phyloP scores from a whole-genome alignment of 176 grass and related monocot species.

The Cenchrus purpureus region DNA sequence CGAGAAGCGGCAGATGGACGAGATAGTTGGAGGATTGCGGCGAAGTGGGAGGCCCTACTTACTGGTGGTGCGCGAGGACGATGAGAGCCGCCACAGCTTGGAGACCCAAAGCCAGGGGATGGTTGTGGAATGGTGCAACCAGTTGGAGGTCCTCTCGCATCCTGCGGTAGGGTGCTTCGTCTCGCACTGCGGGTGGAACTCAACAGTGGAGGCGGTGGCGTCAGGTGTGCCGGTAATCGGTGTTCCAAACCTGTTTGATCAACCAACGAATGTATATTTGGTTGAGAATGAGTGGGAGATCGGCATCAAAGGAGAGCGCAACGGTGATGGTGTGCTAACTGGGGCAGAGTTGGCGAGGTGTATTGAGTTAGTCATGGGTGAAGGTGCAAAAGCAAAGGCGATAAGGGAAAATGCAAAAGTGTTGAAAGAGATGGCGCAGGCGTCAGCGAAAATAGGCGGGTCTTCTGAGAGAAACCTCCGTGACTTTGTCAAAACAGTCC shows the following conservation, averaged over 20 bases:
- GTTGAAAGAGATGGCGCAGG: constrained; percentile 28
- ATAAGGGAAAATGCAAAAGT: constrained; percentile 17
- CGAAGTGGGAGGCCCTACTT: constrained; percentile 42
- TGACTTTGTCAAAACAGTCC: constrained; percentile 27
- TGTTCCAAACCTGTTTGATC: constrained; percentile 42
- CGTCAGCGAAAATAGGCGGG: background rate
- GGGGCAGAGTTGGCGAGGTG: constrained; percentile 58
- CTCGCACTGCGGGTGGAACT: constrained; percentile 77
- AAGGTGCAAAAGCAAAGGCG: constrained; percentile 3
- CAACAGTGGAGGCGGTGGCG: constrained; percentile 47
- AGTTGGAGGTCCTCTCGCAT: constrained; percentile 55
- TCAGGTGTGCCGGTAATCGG: constrained; percentile 42
- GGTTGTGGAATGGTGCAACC: constrained; percentile 63
- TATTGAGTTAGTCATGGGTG: constrained; percentile 52
- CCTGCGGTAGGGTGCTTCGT: constrained; percentile 57
- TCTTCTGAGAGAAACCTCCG: constrained; percentile 29
- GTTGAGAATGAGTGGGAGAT: constrained; percentile 47
- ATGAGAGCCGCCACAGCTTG: background rate
- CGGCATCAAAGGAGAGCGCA: constrained; percentile 5
- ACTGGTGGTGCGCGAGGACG: constrained; percentile 49
- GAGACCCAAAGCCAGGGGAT: constrained; percentile 29
- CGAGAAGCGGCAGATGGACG: constrained; percentile 44
- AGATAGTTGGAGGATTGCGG: constrained; percentile 40
- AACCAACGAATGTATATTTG: constrained; percentile 40
- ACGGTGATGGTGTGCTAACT: constrained; percentile 26